Base-by-base conservation (phyloP, 129 eudicot genomes). In the Rutidosis leptorrhynchoides region DNA sequence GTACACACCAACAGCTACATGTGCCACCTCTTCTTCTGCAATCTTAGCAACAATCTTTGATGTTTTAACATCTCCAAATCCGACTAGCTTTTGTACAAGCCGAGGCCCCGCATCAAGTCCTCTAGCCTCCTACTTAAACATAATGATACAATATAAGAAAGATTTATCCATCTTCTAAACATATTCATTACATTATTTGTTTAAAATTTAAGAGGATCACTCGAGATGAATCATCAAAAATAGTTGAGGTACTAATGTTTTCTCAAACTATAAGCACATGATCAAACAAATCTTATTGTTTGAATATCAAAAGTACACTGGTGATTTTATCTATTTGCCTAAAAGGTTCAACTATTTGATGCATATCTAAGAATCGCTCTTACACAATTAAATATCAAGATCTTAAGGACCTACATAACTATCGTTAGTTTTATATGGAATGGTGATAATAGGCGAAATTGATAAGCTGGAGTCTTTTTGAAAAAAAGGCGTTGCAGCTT, bases 31-130 rank as follows among this genome's bases (percentile, higher is more conserved):
- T 84, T 93, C 98, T 69, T 93, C 95, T 17, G 95, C 96, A 65
- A 93, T 93, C 79, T 64, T 89, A 25, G 89, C 87, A 49, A 93
- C 98, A 65, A 93, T 66, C 60, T 71, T 78, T n/a, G 98, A 84
- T 37, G 98, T 88, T 81, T 81, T 82, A 14, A 40, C 4, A 81
- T 93, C 98, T 74, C 98, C 98, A 79, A 88, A 93, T 6, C 96
- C 95, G 37, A 84, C 62, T 74, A 93, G 46, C 49, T 86, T 88
- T 54, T 88, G 67, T 68, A 93, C 98, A 25, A 93, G 90, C 37
- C 96, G 80, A 33, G 96, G 98, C 29, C 98, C 98, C 5, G 98
- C 98, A 82, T 93, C 98, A 71, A 93, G 96, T 40, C 98, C 98
- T 76, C 98, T 83, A 21, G 98, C 98, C 78, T 93, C 96, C 98